Evolutionary conservation across 2,329 filamentous ascomycete genomes (phyloP).

Genomic region (Beauveria brongniartii): DNA sequence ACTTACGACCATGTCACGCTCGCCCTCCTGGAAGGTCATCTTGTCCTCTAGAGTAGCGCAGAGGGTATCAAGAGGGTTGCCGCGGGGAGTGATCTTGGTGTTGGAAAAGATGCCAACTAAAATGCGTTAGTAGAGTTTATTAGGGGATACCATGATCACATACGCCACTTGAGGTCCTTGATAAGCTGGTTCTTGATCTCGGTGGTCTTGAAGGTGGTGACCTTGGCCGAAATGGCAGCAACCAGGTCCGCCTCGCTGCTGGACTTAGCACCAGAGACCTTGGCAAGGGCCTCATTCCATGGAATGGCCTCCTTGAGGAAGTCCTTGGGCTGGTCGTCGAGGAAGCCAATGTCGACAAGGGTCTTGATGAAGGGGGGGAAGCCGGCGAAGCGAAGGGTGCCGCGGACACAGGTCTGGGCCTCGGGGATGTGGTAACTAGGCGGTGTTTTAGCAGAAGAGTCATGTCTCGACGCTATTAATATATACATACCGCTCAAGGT

Average conservation of each 20-base stretch:
- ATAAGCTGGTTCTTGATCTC: slow-evolving; percentile 52
- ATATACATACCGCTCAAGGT: slow-evolving; percentile 57
- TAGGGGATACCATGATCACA: not conserved
- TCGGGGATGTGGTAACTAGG: slow-evolving; percentile 74
- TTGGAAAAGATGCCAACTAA: slow-evolving; percentile 55
- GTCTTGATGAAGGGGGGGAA: slow-evolving; percentile 87
- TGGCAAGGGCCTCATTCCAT: slow-evolving; percentile 80
- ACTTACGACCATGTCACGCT: slow-evolving; percentile 72
- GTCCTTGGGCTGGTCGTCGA: slow-evolving; percentile 60
- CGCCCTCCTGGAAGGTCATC: slow-evolving; percentile 76
- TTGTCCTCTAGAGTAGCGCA: slow-evolving; percentile 84
- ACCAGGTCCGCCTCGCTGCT: slow-evolving; percentile 61
- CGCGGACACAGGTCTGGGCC: slow-evolving; percentile 79
- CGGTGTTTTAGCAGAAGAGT: not conserved
- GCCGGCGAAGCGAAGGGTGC: slow-evolving; percentile 74
- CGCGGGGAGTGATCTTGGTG: slow-evolving; percentile 59
- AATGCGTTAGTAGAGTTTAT: not conserved
- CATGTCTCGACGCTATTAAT: not conserved
- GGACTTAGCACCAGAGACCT: slow-evolving; percentile 63
- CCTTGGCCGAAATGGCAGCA: slow-evolving; percentile 66
- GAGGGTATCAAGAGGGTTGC: slow-evolving; percentile 82
- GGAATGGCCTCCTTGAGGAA: slow-evolving; percentile 58
- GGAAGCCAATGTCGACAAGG: slow-evolving; percentile 84
- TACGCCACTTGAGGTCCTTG: slow-evolving; percentile 10
- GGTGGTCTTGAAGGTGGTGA: slow-evolving; percentile 48